Evolutionary conservation across 306 rosid genomes (phyloP), one percentile per base, ranked within the genome.

Genomic region (Citrullus mucosospermus): DNA sequence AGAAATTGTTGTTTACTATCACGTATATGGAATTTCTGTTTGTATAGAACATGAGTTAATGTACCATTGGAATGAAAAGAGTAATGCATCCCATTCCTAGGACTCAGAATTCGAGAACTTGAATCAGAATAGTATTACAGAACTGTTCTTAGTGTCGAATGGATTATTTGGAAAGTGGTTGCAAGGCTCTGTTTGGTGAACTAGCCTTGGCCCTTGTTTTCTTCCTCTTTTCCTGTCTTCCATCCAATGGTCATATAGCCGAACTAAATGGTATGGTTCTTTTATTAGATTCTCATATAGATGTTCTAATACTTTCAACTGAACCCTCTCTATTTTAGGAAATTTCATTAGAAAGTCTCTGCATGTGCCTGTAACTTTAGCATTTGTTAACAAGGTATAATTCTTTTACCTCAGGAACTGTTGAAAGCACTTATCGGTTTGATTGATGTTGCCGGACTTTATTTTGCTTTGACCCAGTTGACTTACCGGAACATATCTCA

Each of bases 401-500:
- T 84, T 78, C 70, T 61, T 55, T 55, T 34, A 54, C 20, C 39
- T 76, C 92, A 96, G 99, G 99, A 96, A 83, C 74, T 91, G 79
- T 89, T 96, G 93, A 96, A 96, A 92, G 97, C 98, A 8, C 78
- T 96, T 62, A 96, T 96, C 78, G 99, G 99, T 58, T 96, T 96
- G 69, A 81, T 96, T 76, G 99, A 96, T 79, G 99, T 96, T 74
- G 99, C 98, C 62, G 99, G 99, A 59, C 96, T 96, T 79, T 96
- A 96, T 87, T 96, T 90, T 85, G 99, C 99, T 78, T 84, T 96
- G 90, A 93, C 99, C 83, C 98, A 96, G 86, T 83, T 96, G 92
- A 96, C 99, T 22, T 97, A 96, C 87, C 83, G 99, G 82, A 92
- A 96, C 57, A 96, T 96, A 83, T 93, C 99, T 75, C 99, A 96